Base-by-base conservation (phyloP, 306 rosid genomes). In the Casuarina equisetifolia region DNA sequence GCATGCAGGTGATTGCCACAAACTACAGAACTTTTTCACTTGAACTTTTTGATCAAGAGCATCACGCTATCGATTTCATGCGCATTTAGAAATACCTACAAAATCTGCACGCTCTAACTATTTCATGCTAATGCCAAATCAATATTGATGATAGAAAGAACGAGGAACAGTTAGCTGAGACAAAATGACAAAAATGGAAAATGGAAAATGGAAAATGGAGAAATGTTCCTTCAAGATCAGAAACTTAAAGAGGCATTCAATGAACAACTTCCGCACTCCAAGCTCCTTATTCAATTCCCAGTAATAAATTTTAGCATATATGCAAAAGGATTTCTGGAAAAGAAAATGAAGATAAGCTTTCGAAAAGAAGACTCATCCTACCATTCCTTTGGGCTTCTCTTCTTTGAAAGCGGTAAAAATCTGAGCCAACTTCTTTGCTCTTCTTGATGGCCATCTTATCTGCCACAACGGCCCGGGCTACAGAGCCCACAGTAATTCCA, bases 321-420 rank as follows among this genome's bases (percentile, higher is more conserved):
- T 13, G 16, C 69, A 36, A 36, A 25, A 59, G 19, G 53, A 9
- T 61, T 59, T 49, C 20, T 53, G 9, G 67, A 57, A 36, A 70
- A 8, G 6, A 58, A 77, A 36, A 20, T 6, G 48, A 36, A 16
- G 40, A 20, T 2, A 71, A 44, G 5, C 43, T 68, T 6, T 57
- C 54, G 46, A 62, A 59, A 8, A 3, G 20, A 69, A 58, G 36
- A 62, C 4, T 38, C 25, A 58, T 35, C 81, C 51, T 89, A 94
- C 97, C 98, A 42, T 89, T 90, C 80, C 98, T 89, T 62, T 86
- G 90, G 42, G 94, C 94, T 83, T 94, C 97, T 82, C 84, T 91
- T 81, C 89, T 91, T 67, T 94, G 97, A 79, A 94, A 91, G 38
- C 98, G 88, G 78, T 94, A 94, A 85, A 94, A 91, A 82, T 94